These are phyloP conservation scores for Penicillium sp. DNA, from an alignment of 2,329 filamentous ascomycete species.

Conservation along the genomic window DNA sequence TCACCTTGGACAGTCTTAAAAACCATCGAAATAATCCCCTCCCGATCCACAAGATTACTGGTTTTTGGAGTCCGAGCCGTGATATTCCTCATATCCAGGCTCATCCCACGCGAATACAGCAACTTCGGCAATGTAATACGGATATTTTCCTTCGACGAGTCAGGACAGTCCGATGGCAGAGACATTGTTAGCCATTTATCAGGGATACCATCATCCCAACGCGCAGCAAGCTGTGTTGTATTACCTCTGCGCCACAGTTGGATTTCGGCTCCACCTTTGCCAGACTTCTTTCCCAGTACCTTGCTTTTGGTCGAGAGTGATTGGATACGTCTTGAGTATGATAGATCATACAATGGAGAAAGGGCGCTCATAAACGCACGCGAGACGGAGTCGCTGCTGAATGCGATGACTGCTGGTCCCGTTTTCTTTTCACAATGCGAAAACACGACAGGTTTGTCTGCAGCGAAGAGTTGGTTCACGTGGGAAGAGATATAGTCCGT, in stretches of 20 bases:
- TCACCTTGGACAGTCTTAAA: constrained; percentile 27
- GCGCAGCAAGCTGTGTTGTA: constrained; percentile 23
- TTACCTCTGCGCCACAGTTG: constrained; percentile 32
- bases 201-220: constrained; percentile 28
- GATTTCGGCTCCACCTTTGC: constrained; percentile 28
- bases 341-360: constrained; percentile 25
- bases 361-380: constrained; percentile 30
- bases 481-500: constrained; percentile 34
- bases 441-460: constrained; percentile 25
- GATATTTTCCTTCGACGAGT: constrained; percentile 21
- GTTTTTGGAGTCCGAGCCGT: constrained; percentile 26
- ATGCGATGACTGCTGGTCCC: constrained; percentile 16
- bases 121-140: constrained; percentile 21
- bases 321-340: constrained; percentile 28
- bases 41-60: constrained; percentile 13
- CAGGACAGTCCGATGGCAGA: constrained; percentile 14
- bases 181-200: constrained; percentile 32
- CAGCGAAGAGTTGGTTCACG: constrained; percentile 29
- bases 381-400: constrained; percentile 19
- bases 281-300: constrained; percentile 25
- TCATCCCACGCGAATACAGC: constrained; percentile 24
- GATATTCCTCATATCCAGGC: constrained; percentile 31
- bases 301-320: constrained; percentile 29
- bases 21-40: constrained; percentile 26
- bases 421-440: constrained; percentile 32